Base-by-base conservation (phyloP, 192 early-diverging fungal species). In the Spinellus fusiger region DNA sequence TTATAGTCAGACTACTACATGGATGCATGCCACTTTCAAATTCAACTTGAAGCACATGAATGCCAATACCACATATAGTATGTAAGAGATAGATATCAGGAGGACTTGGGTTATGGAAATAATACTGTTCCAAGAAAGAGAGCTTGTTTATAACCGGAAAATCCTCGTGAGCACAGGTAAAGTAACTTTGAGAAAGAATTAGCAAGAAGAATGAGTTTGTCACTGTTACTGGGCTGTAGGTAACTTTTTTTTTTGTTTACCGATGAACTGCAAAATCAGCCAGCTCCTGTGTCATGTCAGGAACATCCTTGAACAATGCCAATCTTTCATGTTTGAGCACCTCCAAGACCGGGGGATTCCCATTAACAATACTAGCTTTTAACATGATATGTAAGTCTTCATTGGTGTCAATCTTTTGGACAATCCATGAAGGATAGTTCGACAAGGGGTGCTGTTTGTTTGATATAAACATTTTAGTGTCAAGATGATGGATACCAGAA, bases 401-500 rank as follows among this genome's bases (percentile, higher is more conserved):
- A 20, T 68, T 63, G 20, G 65, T 55, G 15, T 74, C 69, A 4
- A 74, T 77, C 65, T 66, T 82, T 34, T 77, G 71, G 4, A 73
- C 22, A n/a, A 74, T 52, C 65, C 73, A 76, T 25, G 65, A 61
- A 1, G 78, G 57, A 53, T 73, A 22, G 56, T 71, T 52, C 46
- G 62, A 28, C 54, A 73, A 28, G 59, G 65, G 8, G 47, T 64
- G 70, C 1, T 71, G 64, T 25, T 59, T 66, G 62, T 28, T 72
- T 60, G 13, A 71, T 54, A 54, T 60, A 34, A 80, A 51, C 1
- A 74, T n/a, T 55, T 62, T 47, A 76, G 67, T 31, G 56, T 86
- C 50, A 10, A 91, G 73, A n/a, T 87, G 65, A 49, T 84, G 79
- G 60, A 89, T 73, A 18, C 89, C 89, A 27, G 87, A 86, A 59